A percentile compares a stretch with the other conserved stretches of the same genome.
Evolutionary conservation across 139 green algal species (phyloP).

Genomic region (Medakamo hakoo): DNA sequence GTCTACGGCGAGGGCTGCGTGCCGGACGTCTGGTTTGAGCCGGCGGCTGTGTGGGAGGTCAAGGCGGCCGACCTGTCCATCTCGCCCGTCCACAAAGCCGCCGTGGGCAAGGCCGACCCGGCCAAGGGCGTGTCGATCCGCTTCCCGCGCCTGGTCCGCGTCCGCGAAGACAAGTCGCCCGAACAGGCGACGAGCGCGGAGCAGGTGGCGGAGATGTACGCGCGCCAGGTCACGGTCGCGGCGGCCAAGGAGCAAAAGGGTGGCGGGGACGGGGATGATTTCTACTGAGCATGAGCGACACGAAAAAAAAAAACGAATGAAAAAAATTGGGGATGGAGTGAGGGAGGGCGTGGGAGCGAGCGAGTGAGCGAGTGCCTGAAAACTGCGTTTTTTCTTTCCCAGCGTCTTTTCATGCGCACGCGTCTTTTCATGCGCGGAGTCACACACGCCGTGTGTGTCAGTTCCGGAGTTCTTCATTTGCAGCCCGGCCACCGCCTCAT

Average conservation of each 20-base stretch:
- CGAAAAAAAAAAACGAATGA: slow-evolving; percentile 1
- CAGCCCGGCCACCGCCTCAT: no score
- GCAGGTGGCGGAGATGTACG: slow-evolving; percentile 33
- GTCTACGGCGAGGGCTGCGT: slow-evolving; percentile 43
- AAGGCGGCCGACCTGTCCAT: slow-evolving; percentile 95
- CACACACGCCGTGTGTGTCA: background rate
- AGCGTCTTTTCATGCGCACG: no score
- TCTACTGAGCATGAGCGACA: no score
- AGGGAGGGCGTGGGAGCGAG: background rate
- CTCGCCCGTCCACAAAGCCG: slow-evolving; percentile 77
- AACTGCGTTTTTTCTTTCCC: background rate
- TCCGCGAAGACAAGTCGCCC: slow-evolving; percentile 82
- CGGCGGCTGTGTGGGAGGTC: slow-evolving; percentile 86
- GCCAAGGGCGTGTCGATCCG: slow-evolving; percentile 75
- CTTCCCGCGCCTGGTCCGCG: slow-evolving; percentile 71
- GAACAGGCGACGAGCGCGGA: slow-evolving; percentile 73
- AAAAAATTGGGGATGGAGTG: background rate
- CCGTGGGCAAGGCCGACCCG: slow-evolving; percentile 52
- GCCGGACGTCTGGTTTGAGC: slow-evolving; percentile 91
- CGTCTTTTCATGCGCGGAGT: no score
- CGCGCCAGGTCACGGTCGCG: background rate
- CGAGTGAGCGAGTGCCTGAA: background rate
- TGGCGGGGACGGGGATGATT: background rate
- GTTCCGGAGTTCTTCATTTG: no score
- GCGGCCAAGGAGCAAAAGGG: background rate